Evolutionary conservation across 331 rosid species (phyloP), one percentile per base, ranked within the genome.

Genomic region (Cydonia oblonga): DNA sequence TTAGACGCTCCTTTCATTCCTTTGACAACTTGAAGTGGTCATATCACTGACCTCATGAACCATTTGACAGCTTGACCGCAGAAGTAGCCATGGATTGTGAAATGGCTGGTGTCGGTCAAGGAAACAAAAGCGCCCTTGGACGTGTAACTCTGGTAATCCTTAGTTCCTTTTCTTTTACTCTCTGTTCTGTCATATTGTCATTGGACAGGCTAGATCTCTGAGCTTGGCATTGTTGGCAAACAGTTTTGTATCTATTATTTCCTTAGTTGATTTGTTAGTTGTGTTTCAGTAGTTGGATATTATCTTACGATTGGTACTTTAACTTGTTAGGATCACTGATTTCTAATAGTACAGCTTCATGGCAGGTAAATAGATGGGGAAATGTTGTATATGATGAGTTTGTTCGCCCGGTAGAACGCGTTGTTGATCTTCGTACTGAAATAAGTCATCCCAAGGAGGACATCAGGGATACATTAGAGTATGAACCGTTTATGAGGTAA

Each of bases 41-140:
- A 1, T 52, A 7, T 38, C 46, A 19, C 77, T 81, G 79, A 82
- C 69, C 79, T 14, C 53, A 64, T 79, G 66, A 82, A 79, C 66
- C 77, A 74, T 83, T 75, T 86, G 87, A 76, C 96, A 95, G 98
- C 78, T 66, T 95, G 79, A 95, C 96, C 28, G 93, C 87, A 85
- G 87, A 79, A 52, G 85, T 95, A 73, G 97, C 79, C 85, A 95
- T 91, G 91, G 97, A 95, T 82, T 95, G 97, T 75, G 97, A 95
- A 87, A 95, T 95, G 98, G 98, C 91, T 6, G 98, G 98, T 5
- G 93, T 93, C 33, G 84, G 91, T 74, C 87, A 88, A 78, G 97
- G 97, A 76, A 93, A 84, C 86, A 91, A 80, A 84, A 91, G 98
- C 66, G 97, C 98, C 51, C 96, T 91, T 68, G 98, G 96, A 78